Evolutionary conservation across 2,329 filamentous ascomycete genomes (phyloP), one percentile per base, ranked within the genome.

Genomic region (Phialophora tarda): DNA sequence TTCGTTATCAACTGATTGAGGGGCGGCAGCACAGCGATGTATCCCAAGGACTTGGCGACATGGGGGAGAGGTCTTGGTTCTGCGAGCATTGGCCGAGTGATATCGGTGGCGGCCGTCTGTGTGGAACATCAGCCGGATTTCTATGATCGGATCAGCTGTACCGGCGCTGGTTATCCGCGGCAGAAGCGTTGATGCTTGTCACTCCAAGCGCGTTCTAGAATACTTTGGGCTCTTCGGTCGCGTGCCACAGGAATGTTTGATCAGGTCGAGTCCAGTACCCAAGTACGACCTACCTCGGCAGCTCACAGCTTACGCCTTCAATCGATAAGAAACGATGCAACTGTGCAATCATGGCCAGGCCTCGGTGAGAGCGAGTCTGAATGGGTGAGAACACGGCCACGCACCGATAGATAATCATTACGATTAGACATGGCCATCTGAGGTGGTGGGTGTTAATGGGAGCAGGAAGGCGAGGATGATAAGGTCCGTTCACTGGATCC

Each of bases 11-110:
- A 50, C 26, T 28, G 21, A 51, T 24, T 14, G 38, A 34, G 26
- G 26, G 23, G 51, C 34, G 63, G 17, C 38, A 53, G 41, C 47
- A 56, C 44, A 28, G 57, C 58, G 53, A 67, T 67, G 64, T 63
- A 65, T 65, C 66, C 66, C 48, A 63, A 68, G 63, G 21, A 30
- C 66, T 65, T 68, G 66, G 66, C 66, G 55, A 62, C 59, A 59
- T 48, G 59, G 61, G 30, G 23, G 11, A 24, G 32, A 17, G 28
- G 56, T 62, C 59, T 57, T 66, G 59, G 53, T 54, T 23, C n/a
- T 28, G 41, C 41, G 6, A 21, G 28, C 21, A 34, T 28, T 47
- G 30, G 28, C n/a, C 38, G 48, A 32, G 21, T 57, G 41, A 57
- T n/a, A 44, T 62, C 58, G 53, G 57, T 62, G 59, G 53, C 51